Conservation (phyloP, 495 filamentous ascomycete genomes). For the Elaphomyces granulatus region DNA sequence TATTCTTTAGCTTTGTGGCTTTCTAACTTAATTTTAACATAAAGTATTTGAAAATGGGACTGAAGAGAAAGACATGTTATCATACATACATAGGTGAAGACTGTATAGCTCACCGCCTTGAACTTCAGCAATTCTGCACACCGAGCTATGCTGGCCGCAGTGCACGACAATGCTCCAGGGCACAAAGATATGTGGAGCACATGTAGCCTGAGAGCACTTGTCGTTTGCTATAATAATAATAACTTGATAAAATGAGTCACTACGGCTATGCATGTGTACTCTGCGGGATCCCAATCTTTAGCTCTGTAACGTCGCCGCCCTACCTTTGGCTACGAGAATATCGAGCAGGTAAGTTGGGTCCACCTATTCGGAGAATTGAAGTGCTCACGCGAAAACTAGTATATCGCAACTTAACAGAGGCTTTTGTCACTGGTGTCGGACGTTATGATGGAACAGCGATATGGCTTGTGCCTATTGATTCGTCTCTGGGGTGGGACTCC, state of each 20-base stretch:
- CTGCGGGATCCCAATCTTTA: not conserved
- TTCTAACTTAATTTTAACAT: too few relatives aligned
- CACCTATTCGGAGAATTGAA: not conserved
- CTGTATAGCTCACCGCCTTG: too few relatives aligned
- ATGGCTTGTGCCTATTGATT: not conserved
- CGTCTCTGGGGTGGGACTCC: not conserved
- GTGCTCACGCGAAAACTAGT: not conserved
- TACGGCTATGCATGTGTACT: not conserved
- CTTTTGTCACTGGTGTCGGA: conserved; percentile 1
- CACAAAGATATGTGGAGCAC: too few relatives aligned
- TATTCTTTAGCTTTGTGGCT: too few relatives aligned
- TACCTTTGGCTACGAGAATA: not conserved
- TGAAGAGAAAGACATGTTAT: too few relatives aligned
- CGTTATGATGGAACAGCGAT: not conserved
- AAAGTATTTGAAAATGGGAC: too few relatives aligned
- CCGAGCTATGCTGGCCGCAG: too few relatives aligned
- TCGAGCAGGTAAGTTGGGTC: conserved; percentile 1
- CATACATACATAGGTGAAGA: too few relatives aligned
- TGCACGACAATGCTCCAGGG: too few relatives aligned
- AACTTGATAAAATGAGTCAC: not conserved
- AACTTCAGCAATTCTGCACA: too few relatives aligned
- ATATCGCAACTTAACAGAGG: not conserved
- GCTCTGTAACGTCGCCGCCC: not conserved
- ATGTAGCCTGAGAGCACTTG: too few relatives aligned
- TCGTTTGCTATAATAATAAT: too few relatives aligned